Percentiles rank a stretch among this genome's conserved stretches.
Evolutionary conservation across 164 flowering plant species (phyloP).

Genomic region (Platanus orientalis): DNA sequence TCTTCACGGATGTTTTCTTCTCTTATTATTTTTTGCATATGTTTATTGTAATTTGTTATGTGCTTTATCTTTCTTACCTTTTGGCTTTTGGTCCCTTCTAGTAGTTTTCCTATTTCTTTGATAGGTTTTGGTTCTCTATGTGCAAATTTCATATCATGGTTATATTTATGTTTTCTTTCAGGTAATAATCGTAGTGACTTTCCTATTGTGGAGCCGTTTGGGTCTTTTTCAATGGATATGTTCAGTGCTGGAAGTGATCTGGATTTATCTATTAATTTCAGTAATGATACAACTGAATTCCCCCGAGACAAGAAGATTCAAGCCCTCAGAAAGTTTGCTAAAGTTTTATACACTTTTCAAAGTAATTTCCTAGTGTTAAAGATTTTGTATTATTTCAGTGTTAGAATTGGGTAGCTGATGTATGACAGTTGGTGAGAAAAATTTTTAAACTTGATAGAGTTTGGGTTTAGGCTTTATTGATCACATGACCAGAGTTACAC

Average conservation of each 20-base stretch:
- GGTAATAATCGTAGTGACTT: slow-evolving; percentile 35
- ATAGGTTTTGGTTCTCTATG: background rate
- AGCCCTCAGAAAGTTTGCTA: slow-evolving; percentile 46
- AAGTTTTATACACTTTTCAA: slow-evolving; percentile 37
- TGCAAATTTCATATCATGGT: background rate
- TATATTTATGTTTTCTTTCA: slow-evolving; percentile 19
- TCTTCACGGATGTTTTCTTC: too few species aligned
- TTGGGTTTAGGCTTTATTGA: too few species aligned
- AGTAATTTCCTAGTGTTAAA: slow-evolving; percentile 31
- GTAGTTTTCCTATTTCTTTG: too few species aligned
- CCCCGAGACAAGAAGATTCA: slow-evolving; percentile 47
- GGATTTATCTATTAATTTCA: slow-evolving; percentile 61
- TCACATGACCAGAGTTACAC: too few species aligned
- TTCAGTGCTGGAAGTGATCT: slow-evolving; percentile 59
- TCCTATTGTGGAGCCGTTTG: slow-evolving; percentile 61
- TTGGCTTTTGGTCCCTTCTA: too few species aligned
- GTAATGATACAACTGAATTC: slow-evolving; percentile 19
- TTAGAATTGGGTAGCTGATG: too few species aligned
- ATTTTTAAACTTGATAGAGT: too few species aligned
- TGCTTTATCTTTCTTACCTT: too few species aligned
- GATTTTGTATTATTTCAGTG: background rate
- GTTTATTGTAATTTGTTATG: too few species aligned
- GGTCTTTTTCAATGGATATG: slow-evolving; percentile 73
- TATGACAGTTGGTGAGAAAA: too few species aligned
- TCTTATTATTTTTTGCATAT: too few species aligned